Conservation (phyloP, 305 asterid genomes). For the Fraxinus platypoda region DNA sequence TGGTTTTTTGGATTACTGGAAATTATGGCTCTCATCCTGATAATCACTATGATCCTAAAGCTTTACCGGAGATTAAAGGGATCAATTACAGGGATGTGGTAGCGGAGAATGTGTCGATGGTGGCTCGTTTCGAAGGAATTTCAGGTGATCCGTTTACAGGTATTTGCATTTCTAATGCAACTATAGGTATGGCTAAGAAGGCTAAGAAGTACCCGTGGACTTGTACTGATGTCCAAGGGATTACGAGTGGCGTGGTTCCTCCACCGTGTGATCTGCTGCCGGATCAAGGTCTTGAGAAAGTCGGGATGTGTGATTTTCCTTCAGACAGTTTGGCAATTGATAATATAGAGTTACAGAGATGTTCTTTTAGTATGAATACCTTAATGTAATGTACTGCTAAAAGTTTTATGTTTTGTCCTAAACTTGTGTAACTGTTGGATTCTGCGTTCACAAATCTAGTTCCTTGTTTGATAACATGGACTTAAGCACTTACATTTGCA, state of each 20-base stretch:
- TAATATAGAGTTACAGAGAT: conserved; percentile 20
- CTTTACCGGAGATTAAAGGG: conserved; percentile 42
- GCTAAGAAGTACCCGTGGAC: conserved; percentile 66
- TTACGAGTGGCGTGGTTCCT: conserved; percentile 53
- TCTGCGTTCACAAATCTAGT: background rate
- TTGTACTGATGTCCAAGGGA: conserved; percentile 48
- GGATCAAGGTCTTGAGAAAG: conserved; percentile 35
- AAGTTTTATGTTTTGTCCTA: background rate
- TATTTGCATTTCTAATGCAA: conserved; percentile 73
- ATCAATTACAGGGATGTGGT: conserved; percentile 64
- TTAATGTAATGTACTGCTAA: conserved; percentile 1
- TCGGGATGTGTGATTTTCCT: conserved; percentile 33
- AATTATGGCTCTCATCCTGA: conserved; percentile 53
- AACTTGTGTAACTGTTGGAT: background rate
- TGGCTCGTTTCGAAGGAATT: conserved; percentile 59
- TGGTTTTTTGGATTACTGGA: conserved; percentile 59
- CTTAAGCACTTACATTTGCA: background rate
- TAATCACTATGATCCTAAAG: conserved; percentile 41
- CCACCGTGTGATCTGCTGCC: conserved; percentile 42
- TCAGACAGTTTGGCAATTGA: conserved; percentile 19
- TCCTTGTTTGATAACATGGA: background rate
- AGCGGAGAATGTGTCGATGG: conserved; percentile 44
- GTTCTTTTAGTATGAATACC: conserved; percentile 21
- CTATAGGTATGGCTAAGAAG: conserved; percentile 57
- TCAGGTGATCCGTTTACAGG: conserved; percentile 72